A percentile compares a stretch with the other conserved stretches of the same genome.
Evolutionary conservation across 164 flowering plant genomes (phyloP).

Genomic region (Magnolia sinica): DNA sequence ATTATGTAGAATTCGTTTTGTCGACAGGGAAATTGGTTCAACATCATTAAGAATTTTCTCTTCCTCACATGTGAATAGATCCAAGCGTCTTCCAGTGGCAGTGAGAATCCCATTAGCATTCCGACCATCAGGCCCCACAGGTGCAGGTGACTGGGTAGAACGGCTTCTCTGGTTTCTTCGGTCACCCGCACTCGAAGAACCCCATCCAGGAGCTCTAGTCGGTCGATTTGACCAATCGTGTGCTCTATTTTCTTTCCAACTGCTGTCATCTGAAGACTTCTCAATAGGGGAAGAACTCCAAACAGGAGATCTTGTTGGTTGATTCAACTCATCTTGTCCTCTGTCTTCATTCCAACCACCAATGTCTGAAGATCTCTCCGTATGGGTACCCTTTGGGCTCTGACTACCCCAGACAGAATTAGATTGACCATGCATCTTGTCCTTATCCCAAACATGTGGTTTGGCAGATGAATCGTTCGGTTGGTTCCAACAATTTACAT

Average conservation of each 20-base stretch:
- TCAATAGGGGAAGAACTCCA: neutral
- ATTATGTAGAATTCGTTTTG: slow-evolving; percentile 59
- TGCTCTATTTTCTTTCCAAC: neutral
- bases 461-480: neutral
- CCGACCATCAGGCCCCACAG: slow-evolving; percentile 25
- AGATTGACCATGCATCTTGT: neutral
- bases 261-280: slow-evolving; percentile 4
- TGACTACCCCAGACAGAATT: neutral
- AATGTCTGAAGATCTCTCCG: neutral
- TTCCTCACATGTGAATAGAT: slow-evolving; percentile 70
- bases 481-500: neutral
- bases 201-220: slow-evolving; percentile 23
- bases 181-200: slow-evolving; percentile 13
- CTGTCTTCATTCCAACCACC: slow-evolving; percentile 10
- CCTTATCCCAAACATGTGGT: slow-evolving; percentile 12
- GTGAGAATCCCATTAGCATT: slow-evolving; percentile 32
- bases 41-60: slow-evolving; percentile 57
- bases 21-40: slow-evolving; percentile 59
- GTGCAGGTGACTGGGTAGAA: slow-evolving; percentile 35
- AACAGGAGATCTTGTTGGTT: neutral
- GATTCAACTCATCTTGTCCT: neutral
- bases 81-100: slow-evolving; percentile 55
- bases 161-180: slow-evolving; percentile 36
- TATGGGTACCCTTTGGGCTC: neutral
- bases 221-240: slow-evolving; percentile 8